Evolutionary conservation across 345 rosid genomes (phyloP).

Genomic region (Ailanthus altissimus): DNA sequence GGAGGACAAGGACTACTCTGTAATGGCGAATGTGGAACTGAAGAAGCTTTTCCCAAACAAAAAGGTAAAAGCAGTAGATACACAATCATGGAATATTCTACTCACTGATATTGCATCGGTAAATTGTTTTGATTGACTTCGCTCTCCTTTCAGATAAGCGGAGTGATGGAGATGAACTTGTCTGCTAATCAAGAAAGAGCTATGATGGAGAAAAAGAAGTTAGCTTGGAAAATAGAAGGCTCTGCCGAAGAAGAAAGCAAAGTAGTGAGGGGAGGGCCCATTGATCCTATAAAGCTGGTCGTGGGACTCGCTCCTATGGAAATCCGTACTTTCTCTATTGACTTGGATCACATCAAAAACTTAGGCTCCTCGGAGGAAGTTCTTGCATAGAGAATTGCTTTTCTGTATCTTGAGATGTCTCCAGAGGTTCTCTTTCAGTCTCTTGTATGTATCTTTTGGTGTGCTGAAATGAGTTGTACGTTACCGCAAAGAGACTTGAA

Average conservation of each 20-base stretch:
- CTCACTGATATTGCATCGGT: not conserved
- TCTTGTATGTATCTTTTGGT: not conserved
- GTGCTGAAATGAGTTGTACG: not conserved
- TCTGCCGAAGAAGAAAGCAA: conserved; percentile 38
- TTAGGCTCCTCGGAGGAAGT: conserved; percentile 20
- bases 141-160: conserved; percentile 46
- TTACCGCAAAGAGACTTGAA: not conserved
- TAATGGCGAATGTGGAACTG: conserved; percentile 67
- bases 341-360: conserved; percentile 35
- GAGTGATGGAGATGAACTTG: conserved; percentile 69
- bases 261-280: conserved; percentile 59
- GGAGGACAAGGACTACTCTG: conserved; percentile 86
- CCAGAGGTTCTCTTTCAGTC: not conserved
- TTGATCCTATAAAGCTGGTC: conserved; percentile 60
- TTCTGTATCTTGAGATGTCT: not conserved
- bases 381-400: not conserved
- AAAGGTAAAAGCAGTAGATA: conserved; percentile 49
- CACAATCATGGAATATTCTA: too few relatives aligned
- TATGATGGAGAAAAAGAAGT: conserved; percentile 73
- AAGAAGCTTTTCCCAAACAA: conserved; percentile 66
- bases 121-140: not conserved
- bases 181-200: conserved; percentile 88
- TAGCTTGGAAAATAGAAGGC: conserved; percentile 75
- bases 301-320: conserved; percentile 90
- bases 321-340: conserved; percentile 65